These are phyloP conservation scores for Chrysanthemum seticuspe DNA, from an alignment of 129 eudicot species.

Conservation along the genomic window DNA sequence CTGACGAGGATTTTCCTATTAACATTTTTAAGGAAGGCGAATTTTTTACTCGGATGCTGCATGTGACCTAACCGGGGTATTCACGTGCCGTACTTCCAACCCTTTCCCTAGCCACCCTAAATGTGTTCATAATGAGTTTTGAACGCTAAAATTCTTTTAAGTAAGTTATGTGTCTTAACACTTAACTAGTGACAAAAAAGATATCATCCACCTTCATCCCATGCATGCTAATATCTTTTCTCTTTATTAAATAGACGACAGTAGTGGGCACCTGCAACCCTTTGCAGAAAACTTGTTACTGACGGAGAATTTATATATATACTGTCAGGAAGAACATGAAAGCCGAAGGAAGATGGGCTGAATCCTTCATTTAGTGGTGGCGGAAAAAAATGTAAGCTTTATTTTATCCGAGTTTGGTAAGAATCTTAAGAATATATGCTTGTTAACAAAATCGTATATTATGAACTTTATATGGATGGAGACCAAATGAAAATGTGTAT, in stretches of 20 bases:
- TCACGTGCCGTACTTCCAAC: too few relatives aligned
- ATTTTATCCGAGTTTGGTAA: slow-evolving; percentile 10
- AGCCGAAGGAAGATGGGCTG: background rate
- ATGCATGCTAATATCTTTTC: slow-evolving; percentile 14
- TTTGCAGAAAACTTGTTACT: slow-evolving; percentile 29
- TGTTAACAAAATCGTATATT: background rate
- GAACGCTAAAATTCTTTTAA: too few relatives aligned
- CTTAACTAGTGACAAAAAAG: background rate
- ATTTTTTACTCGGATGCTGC: too few relatives aligned
- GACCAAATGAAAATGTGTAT: too few relatives aligned
- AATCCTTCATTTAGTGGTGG: slow-evolving; percentile 8
- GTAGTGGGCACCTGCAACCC: slow-evolving; percentile 22
- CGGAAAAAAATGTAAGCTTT: slow-evolving; percentile 1
- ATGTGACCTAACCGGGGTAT: too few relatives aligned
- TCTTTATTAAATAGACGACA: background rate
- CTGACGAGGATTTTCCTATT: too few relatives aligned
- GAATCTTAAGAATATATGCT: slow-evolving; percentile 8
- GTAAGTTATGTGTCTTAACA: too few relatives aligned
- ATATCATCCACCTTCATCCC: slow-evolving; percentile 9
- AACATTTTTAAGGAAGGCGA: too few relatives aligned
- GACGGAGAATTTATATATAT: slow-evolving; percentile 12
- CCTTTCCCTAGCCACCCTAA: too few relatives aligned
- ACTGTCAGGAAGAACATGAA: slow-evolving; percentile 26
- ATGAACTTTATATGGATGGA: too few relatives aligned
- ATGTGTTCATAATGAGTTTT: too few relatives aligned